Conservation (phyloP, 2,329 filamentous ascomycete species). For the Colletotrichum sp. region DNA sequence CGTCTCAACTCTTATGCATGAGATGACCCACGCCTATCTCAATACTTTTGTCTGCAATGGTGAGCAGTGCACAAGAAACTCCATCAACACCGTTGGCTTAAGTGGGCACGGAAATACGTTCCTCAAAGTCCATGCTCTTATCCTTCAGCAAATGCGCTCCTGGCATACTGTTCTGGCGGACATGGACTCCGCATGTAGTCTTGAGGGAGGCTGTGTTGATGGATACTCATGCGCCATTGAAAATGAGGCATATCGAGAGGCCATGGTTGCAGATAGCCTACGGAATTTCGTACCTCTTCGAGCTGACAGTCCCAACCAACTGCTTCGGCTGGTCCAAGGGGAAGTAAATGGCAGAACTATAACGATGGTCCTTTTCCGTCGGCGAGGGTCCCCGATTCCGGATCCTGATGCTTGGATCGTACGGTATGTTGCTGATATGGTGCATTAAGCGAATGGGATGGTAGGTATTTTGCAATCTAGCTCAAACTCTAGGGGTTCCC, state of each 20-base stretch:
- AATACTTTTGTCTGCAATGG: not conserved
- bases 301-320: not conserved
- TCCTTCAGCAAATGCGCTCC: not conserved
- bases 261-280: not conserved
- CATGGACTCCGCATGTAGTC: not conserved
- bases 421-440: not conserved
- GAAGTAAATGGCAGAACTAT: not conserved
- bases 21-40: slow-evolving; percentile 17
- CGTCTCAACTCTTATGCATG: slow-evolving; percentile 10
- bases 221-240: not conserved
- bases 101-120: not conserved
- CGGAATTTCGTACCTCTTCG: not conserved
- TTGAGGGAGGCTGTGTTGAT: not conserved
- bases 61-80: not conserved
- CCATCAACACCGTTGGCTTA: not conserved
- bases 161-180: not conserved
- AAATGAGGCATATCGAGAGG: not conserved
- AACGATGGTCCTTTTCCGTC: not conserved
- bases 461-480: not conserved
- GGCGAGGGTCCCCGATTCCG: not conserved
- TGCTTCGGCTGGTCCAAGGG: not conserved
- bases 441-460: not conserved
- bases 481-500: not conserved
- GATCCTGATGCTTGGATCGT: not conserved
- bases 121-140: not conserved